Evolutionary conservation across 2,329 filamentous ascomycete genomes (phyloP).

Genomic region (Cryphonectria nitschkei): DNA sequence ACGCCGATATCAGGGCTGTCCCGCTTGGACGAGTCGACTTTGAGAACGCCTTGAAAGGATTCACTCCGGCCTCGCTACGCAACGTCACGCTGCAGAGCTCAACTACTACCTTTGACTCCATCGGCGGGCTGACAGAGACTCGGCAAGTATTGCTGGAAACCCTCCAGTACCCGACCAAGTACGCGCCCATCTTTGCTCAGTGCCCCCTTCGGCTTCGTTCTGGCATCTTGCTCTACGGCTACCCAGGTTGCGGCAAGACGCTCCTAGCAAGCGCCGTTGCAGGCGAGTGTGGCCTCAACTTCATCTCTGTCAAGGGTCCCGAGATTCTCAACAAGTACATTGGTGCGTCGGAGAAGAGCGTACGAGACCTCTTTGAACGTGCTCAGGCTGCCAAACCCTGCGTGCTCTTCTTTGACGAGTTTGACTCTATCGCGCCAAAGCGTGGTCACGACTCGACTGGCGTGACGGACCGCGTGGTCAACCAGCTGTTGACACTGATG

Average conservation of each 20-base stretch:
- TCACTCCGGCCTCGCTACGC: slow-evolving; percentile 90
- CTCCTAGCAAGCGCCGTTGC: slow-evolving; percentile 95
- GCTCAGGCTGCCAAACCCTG: slow-evolving; percentile 90
- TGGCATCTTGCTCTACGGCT: slow-evolving; percentile 90
- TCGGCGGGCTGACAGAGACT: slow-evolving; percentile 85
- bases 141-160: slow-evolving; percentile 93
- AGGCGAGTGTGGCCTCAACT: slow-evolving; percentile 95
- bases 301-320: slow-evolving; percentile 96
- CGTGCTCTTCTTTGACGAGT: slow-evolving; percentile 97
- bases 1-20: slow-evolving; percentile 56
- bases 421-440: slow-evolving; percentile 96
- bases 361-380: slow-evolving; percentile 92
- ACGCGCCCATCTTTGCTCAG: slow-evolving; percentile 95
- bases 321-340: slow-evolving; percentile 99
- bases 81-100: slow-evolving; percentile 94
- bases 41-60: slow-evolving; percentile 81
- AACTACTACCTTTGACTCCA: slow-evolving; percentile 88
- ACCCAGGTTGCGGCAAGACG: slow-evolving; percentile 95
- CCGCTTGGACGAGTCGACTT: slow-evolving; percentile 77
- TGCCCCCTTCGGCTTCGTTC: slow-evolving; percentile 94
- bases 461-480: slow-evolving; percentile 98
- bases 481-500: slow-evolving; percentile 98
- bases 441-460: slow-evolving; percentile 95
- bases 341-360: slow-evolving; percentile 93
- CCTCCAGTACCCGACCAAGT: slow-evolving; percentile 94